Conservation (phyloP, 2,329 filamentous ascomycete genomes). For the Volutella citrinella region DNA sequence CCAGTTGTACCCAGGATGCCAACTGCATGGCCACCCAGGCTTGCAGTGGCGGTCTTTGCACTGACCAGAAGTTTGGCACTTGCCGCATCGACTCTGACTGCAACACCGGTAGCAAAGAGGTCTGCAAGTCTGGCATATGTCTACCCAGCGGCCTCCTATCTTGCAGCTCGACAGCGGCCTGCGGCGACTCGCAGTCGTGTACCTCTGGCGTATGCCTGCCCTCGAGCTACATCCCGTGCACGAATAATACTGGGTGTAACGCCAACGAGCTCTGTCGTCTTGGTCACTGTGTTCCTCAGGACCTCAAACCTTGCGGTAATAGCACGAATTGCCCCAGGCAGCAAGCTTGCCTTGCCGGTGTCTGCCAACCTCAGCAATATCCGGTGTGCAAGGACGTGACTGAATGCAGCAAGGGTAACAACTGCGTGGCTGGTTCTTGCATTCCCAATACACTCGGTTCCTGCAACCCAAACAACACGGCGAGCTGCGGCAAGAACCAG, state of each 20-base stretch:
- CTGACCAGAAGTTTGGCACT: constrained; percentile 1
- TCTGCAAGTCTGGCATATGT: constrained; percentile 2
- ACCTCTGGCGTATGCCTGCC: constrained; percentile 1
- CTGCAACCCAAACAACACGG: not conserved
- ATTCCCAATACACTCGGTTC: not conserved
- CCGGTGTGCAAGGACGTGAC: not conserved
- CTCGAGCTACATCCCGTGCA: not conserved
- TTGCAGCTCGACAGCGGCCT: not conserved
- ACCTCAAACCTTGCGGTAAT: not conserved
- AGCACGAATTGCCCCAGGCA: not conserved
- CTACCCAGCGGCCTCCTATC: not conserved
- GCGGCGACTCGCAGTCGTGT: not conserved
- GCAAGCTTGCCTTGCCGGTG: constrained; percentile 1
- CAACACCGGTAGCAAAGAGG: not conserved
- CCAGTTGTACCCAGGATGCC: not conserved
- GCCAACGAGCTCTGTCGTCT: constrained; percentile 1
- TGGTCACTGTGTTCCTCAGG: constrained; percentile 1
- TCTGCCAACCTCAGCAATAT: not conserved
- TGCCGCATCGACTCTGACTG: not conserved
- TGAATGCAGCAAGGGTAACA: constrained; percentile 1
- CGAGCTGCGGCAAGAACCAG: not conserved
- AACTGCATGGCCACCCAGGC: constrained; percentile 3
- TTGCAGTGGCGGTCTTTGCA: constrained; percentile 6
- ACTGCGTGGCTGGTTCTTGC: constrained; percentile 3
- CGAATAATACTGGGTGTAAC: not conserved